Evolutionary conservation across 2,329 filamentous ascomycete species (phyloP).

Genomic region (Tolypocladium inflatum): DNA sequence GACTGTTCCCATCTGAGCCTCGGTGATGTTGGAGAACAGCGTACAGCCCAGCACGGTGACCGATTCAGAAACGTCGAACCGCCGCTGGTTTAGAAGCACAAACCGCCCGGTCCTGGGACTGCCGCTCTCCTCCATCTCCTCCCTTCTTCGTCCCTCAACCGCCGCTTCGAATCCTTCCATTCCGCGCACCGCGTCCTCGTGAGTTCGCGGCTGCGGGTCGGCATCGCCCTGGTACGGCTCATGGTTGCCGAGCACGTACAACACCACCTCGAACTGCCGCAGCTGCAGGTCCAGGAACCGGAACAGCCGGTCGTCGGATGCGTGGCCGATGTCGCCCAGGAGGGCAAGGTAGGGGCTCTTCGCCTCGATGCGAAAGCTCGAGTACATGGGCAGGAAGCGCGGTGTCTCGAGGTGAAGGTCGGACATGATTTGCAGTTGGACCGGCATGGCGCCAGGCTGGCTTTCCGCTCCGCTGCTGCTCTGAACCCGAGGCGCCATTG

Average conservation of each 20-base stretch:
- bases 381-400: slow-evolving; percentile 17
- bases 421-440: slow-evolving; percentile 4
- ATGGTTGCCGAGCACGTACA: background rate
- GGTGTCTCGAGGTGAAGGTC: slow-evolving; percentile 38
- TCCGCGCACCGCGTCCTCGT: background rate
- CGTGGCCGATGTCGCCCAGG: slow-evolving; percentile 36
- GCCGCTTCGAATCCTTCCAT: background rate
- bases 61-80: slow-evolving; percentile 23
- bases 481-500: background rate
- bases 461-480: background rate
- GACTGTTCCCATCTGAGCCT: slow-evolving; percentile 17
- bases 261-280: background rate
- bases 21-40: slow-evolving; percentile 27
- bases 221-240: background rate
- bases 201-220: background rate
- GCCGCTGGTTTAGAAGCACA: slow-evolving; percentile 28
- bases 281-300: background rate
- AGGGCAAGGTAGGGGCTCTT: slow-evolving; percentile 34
- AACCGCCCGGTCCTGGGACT: slow-evolving; percentile 15
- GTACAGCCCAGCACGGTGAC: slow-evolving; percentile 33
- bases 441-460: background rate
- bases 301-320: background rate
- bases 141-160: background rate
- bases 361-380: slow-evolving; percentile 29
- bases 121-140: slow-evolving; percentile 8